Base-by-base conservation (phyloP, 1,284 basidiomycete genomes). In the Cryptococcus sp. region DNA sequence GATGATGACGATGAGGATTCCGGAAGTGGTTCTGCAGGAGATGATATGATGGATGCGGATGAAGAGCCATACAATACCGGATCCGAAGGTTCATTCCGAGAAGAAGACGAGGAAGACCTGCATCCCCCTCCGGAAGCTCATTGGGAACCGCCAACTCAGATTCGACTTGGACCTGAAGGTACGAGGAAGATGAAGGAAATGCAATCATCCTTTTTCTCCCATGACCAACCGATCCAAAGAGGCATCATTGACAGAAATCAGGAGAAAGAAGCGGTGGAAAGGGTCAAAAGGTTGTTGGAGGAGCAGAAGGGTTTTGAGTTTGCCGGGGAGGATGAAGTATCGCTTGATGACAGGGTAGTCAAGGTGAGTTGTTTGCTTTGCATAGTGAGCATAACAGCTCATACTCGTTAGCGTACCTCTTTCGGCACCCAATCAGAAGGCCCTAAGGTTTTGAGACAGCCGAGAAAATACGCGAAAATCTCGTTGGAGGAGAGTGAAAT, bases 131-230 rank as follows among this genome's bases (percentile, higher is more conserved):
- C 65, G 64, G 52, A 41, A 41, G 10, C 38, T 2, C 10, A 10
- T n/a, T 41, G 10, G 10, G 38, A 41, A 10, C 2, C 38, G 10
- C 38, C 38, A 10, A 41, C 38, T n/a, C 10, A 41, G n/a, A 41
- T 41, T n/a, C 38, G n/a, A 10, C 74, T 88, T 37, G 87, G 87
- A 4, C 78, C 90, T 11, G 88, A 93, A 69, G 71, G 71, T 10
- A 81, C 86, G 45, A 86, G 87, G 71, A 88, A 86, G 73, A 83
- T 94, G 79, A 87, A 90, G 65, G 88, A 92, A 55, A 95, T 95
- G 92, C 92, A 95, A 70, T 84, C 87, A 0, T 87, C 88, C 31
- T 79, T 94, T 55, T 96, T 95, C 58, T 68, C 69, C 68, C 81
- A 85, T 36, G 80, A 56, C 58, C 59, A 35, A 31, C 46, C 43